These are phyloP conservation scores for Cercospora sesami DNA, from an alignment of 2,329 filamentous ascomycete genomes.

Conservation along the genomic window DNA sequence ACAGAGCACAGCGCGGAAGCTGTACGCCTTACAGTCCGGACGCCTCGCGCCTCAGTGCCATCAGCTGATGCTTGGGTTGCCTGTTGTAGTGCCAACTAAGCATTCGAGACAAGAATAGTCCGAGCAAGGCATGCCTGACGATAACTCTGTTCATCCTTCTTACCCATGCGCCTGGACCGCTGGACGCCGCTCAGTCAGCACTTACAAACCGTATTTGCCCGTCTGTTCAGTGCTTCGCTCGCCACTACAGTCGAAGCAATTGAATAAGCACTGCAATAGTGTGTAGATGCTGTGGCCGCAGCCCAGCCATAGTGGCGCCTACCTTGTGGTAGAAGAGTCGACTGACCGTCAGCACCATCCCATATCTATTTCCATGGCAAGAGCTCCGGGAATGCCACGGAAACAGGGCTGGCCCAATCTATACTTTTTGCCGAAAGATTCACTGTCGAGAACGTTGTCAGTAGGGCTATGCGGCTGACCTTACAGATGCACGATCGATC, in stretches of 20 bases:
- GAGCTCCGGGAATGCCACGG: not conserved
- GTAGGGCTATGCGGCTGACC: not conserved
- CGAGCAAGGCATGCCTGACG: not conserved
- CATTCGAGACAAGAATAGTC: not conserved
- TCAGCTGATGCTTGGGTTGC: not conserved
- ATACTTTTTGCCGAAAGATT: not conserved
- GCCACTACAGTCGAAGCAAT: not conserved
- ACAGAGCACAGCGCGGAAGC: not conserved
- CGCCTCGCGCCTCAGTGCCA: not conserved
- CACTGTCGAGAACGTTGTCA: not conserved
- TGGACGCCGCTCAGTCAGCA: slow-evolving; percentile 3
- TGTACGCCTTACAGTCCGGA: not conserved
- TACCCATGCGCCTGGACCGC: not conserved
- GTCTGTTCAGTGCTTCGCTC: not conserved
- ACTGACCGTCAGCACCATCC: not conserved
- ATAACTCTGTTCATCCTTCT: not conserved
- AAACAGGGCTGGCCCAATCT: not conserved
- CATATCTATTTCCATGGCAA: not conserved
- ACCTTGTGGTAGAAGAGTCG: not conserved
- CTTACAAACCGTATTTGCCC: not conserved
- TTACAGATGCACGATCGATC: not conserved
- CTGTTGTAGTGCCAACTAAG: not conserved
- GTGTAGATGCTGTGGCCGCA: not conserved
- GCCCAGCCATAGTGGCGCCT: not conserved
- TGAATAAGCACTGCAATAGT: not conserved